Percentiles rank a stretch among this genome's conserved stretches.
Evolutionary conservation across 345 rosid species (phyloP).

Genomic region (Citrus medica): DNA sequence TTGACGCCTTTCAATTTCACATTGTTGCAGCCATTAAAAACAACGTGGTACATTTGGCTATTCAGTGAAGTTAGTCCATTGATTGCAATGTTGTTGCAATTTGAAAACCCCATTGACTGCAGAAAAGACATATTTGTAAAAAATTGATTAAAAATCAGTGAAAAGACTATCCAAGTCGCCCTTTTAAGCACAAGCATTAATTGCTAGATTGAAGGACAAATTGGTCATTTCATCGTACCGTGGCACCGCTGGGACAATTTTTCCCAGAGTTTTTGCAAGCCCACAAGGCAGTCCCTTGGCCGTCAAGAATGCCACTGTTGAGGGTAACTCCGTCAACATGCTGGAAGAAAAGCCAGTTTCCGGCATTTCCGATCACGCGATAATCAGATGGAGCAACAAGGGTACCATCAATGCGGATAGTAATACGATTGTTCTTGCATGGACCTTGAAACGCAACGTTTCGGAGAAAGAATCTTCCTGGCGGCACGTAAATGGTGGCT

Average conservation of each 20-base stretch:
- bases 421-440: conserved; percentile 48
- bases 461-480: conserved; percentile 42
- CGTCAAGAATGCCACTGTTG: conserved; percentile 17
- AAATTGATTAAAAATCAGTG: background rate
- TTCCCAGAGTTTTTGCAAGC: background rate
- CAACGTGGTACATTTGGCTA: conserved; percentile 69
- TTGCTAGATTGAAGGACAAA: too few species aligned
- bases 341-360: conserved; percentile 50
- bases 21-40: conserved; percentile 40
- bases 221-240: background rate
- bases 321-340: conserved; percentile 48
- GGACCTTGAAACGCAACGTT: conserved; percentile 48
- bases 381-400: conserved; percentile 64
- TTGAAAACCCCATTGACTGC: conserved; percentile 53
- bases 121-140: background rate
- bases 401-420: conserved; percentile 47
- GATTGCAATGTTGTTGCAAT: conserved; percentile 50
- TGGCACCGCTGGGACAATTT: background rate
- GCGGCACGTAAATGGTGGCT: conserved; percentile 50
- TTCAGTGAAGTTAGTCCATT: conserved; percentile 55
- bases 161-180: background rate
- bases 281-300: background rate
- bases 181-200: background rate
- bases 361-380: conserved; percentile 34
- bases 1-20: conserved; percentile 48